Conservation (phyloP, 192 early-diverging fungal genomes). For the Podila minutissima region DNA sequence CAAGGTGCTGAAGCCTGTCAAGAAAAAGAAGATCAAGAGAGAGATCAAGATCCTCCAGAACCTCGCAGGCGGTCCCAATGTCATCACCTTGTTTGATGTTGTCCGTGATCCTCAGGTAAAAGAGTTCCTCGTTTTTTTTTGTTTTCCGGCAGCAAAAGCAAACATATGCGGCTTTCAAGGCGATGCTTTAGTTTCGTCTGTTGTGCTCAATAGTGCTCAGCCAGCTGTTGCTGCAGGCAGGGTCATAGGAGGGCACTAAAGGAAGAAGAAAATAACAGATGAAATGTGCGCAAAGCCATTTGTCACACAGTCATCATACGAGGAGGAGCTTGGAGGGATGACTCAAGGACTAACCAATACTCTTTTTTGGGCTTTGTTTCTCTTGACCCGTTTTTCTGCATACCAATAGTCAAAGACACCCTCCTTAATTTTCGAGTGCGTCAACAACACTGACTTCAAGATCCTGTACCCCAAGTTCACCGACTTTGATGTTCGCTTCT, state of each 20-base stretch:
- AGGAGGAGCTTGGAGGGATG: not conserved
- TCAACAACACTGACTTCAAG: conserved; percentile 99
- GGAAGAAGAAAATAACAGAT: too few species aligned
- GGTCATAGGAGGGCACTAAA: too few species aligned
- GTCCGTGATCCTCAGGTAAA: conserved; percentile 91
- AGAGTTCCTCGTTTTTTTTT: not conserved
- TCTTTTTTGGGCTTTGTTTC: not conserved
- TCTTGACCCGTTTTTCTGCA: not conserved
- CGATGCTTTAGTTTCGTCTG: too few species aligned
- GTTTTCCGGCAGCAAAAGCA: too few species aligned
- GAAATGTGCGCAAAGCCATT: too few species aligned
- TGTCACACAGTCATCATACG: too few species aligned
- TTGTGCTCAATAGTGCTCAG: too few species aligned
- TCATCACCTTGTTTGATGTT: conserved; percentile 92
- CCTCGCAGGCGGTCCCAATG: conserved; percentile 92
- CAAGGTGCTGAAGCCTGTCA: conserved; percentile 99
- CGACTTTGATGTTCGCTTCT: conserved; percentile 95
- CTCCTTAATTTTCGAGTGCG: conserved; percentile 95
- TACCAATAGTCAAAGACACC: conserved; percentile 87
- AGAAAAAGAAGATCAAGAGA: conserved; percentile 99
- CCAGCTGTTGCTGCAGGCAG: too few species aligned
- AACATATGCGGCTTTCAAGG: too few species aligned
- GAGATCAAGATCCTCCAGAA: conserved; percentile 99
- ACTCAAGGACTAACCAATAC: too few species aligned
- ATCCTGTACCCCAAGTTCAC: conserved; percentile 93